phyloP scores from a whole-genome alignment of 2,329 filamentous ascomycete genomes.

The Beauveria brongniartii region DNA sequence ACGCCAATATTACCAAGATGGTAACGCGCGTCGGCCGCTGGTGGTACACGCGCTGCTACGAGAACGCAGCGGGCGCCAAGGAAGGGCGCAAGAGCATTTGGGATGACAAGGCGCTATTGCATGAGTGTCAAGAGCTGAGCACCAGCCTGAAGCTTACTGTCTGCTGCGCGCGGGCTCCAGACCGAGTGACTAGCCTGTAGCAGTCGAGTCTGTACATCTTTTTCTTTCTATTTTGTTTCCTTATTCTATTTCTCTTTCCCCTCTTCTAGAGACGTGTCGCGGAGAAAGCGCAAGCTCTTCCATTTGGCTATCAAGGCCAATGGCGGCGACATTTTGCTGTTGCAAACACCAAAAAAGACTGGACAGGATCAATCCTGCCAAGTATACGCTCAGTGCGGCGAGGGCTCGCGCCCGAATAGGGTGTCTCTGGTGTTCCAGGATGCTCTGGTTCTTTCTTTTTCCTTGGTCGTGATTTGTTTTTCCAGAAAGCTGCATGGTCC shows the following conservation, averaged over 20 bases:
- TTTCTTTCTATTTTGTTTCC: neutral
- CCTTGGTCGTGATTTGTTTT: neutral
- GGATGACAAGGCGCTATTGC: slow-evolving; percentile 63
- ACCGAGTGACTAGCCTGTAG: slow-evolving; percentile 40
- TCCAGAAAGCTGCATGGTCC: neutral
- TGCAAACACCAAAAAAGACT: neutral
- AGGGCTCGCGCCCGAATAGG: slow-evolving; percentile 8
- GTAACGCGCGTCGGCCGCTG: slow-evolving; percentile 86
- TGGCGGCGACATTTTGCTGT: slow-evolving; percentile 1
- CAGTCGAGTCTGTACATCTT: neutral
- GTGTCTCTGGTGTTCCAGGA: neutral
- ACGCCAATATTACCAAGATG: slow-evolving; percentile 85
- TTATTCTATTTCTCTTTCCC: neutral
- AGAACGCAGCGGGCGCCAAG: slow-evolving; percentile 49
- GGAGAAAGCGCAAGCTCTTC: slow-evolving; percentile 3
- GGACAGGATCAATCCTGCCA: neutral
- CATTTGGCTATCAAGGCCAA: neutral
- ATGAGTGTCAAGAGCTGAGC: slow-evolving; percentile 78
- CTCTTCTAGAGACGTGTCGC: neutral
- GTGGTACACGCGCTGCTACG: slow-evolving; percentile 96
- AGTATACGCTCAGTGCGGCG: neutral
- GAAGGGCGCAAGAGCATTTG: slow-evolving; percentile 56
- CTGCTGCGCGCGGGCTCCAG: slow-evolving; percentile 79
- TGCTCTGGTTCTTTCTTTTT: neutral
- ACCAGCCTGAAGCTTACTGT: slow-evolving; percentile 88